These are phyloP conservation scores for Trametes maxima DNA, from an alignment of 768 basidiomycete species.

Conservation along the genomic window DNA sequence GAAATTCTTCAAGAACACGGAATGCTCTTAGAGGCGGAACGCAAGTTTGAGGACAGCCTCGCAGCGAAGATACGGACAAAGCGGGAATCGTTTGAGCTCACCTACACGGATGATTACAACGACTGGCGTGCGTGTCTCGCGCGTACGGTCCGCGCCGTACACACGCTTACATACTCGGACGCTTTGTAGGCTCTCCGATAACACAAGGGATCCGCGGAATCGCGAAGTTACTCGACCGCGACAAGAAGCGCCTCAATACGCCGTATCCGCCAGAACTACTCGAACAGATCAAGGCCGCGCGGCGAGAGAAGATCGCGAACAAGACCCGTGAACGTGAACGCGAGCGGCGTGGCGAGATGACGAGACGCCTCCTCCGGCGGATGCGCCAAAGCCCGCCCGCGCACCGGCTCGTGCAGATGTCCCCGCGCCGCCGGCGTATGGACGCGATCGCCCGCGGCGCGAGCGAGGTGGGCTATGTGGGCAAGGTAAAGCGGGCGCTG, in stretches of 20 bases:
- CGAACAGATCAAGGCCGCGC: slow-evolving; percentile 53
- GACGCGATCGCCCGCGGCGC: slow-evolving; percentile 54
- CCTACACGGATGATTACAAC: slow-evolving; percentile 27
- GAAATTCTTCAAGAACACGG: slow-evolving; percentile 21
- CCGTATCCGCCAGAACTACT: slow-evolving; percentile 54
- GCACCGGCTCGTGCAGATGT: slow-evolving; percentile 56
- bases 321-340: slow-evolving; percentile 63
- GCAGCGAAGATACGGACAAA: slow-evolving; percentile 9
- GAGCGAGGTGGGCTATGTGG: slow-evolving; percentile 73
- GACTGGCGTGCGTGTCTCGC: slow-evolving; percentile 46
- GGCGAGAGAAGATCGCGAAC: slow-evolving; percentile 61
- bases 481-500: slow-evolving; percentile 56
- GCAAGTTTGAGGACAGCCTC: slow-evolving; percentile 40
- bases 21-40: slow-evolving; percentile 41
- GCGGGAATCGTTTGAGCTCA: slow-evolving; percentile 12
- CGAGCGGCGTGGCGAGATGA: slow-evolving; percentile 65
- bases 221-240: slow-evolving; percentile 39
- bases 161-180: background rate
- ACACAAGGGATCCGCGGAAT: slow-evolving; percentile 36
- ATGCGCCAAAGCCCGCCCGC: slow-evolving; percentile 63
- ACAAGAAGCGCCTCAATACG: slow-evolving; percentile 43
- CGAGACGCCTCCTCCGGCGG: slow-evolving; percentile 48
- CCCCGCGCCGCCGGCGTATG: slow-evolving; percentile 44
- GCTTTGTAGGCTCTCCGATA: slow-evolving; percentile 42
- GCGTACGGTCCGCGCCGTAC: background rate